A percentile compares a stretch with the other conserved stretches of the same genome.
These are phyloP conservation scores for Metschnikowia kofuensis DNA, from an alignment of 805 yeast genomes.

Conservation along the genomic window DNA sequence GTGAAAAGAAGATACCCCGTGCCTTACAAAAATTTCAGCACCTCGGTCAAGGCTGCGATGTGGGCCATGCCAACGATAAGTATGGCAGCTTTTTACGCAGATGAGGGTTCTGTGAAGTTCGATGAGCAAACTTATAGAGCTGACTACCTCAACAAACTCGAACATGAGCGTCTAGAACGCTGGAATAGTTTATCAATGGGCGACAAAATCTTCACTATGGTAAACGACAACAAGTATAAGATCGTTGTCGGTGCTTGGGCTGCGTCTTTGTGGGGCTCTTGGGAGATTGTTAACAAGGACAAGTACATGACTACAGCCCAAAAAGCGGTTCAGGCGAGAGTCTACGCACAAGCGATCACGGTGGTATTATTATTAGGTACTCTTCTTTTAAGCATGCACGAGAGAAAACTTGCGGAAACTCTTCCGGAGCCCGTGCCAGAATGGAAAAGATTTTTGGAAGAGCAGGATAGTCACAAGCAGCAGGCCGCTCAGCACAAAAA, in stretches of 20 bases:
- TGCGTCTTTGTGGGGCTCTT: conserved; percentile 74
- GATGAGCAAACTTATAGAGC: conserved; percentile 61
- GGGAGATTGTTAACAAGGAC: conserved; percentile 70
- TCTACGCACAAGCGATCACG: conserved; percentile 84
- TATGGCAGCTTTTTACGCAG: conserved; percentile 62
- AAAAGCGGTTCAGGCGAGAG: conserved; percentile 84
- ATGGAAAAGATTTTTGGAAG: conserved; percentile 32
- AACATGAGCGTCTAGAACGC: conserved; percentile 46
- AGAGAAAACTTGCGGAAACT: conserved; percentile 47
- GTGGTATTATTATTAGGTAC: conserved; percentile 69
- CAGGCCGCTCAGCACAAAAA: background rate
- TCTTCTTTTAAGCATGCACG: conserved; percentile 62
- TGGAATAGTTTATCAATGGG: conserved; percentile 49
- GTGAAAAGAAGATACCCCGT: conserved; percentile 39
- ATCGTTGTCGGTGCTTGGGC: conserved; percentile 77
- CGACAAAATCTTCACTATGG: conserved; percentile 49
- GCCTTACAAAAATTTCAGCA: conserved; percentile 37
- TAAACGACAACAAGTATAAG: conserved; percentile 58
- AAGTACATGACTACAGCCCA: conserved; percentile 72
- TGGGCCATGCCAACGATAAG: conserved; percentile 67
- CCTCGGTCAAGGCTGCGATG: conserved; percentile 55
- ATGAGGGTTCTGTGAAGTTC: conserved; percentile 64
- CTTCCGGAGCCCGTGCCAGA: conserved; percentile 36
- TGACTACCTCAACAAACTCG: conserved; percentile 35
- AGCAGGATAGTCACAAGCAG: conserved; percentile 16